Base-by-base conservation (phyloP, 2,329 filamentous ascomycete genomes). In the Teratosphaeria nubilosa region DNA sequence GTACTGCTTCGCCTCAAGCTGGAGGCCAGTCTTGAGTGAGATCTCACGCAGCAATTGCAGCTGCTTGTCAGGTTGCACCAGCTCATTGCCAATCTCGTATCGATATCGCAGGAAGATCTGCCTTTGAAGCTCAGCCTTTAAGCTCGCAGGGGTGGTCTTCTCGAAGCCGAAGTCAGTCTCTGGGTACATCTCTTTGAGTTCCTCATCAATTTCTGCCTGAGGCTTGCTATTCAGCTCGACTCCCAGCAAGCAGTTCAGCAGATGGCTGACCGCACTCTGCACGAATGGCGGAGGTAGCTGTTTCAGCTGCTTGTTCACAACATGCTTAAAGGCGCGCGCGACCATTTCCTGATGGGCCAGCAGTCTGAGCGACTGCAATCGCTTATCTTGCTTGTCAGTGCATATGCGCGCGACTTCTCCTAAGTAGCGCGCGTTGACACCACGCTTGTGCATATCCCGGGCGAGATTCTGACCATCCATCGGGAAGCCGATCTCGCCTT, bases 401-500 rank as follows among this genome's bases (percentile, higher is more conserved):
- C 73, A 72, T 45, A 87, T 84, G 55, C 88, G 80, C 13, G 90
- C 87, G 62, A 99, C 76, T 73, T 86, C 87, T 64, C 94, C 94
- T n/a, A 97, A 81, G 73, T 99, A 99, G 69, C 95, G 85, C 62
- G 97, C 82, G 77, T 99, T 99, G 78, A 99, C 91, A 75, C 94
- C 94, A 50, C 92, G 89, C 80, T 96, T 96, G 79, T 99, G 94
- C 70, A 99, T 80, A 55, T 96, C 82, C 64, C 86, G 85, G 67
- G 87, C 90, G 59, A 99, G 80, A 22, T 92, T 96, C 69, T 88
- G 84, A n/a, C 94, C 94, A 68, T 99, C 95, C 90, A 97, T 96
- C 13, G 94, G 94, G 78, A 97, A 97, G 68, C 92, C 94, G 64
- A 96, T 87, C 65, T 99, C 92, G 6, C 90, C 91, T 64, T 95